Evolutionary conservation across 805 yeast species (phyloP).

Genomic region (Cyberlindnera maritima): DNA sequence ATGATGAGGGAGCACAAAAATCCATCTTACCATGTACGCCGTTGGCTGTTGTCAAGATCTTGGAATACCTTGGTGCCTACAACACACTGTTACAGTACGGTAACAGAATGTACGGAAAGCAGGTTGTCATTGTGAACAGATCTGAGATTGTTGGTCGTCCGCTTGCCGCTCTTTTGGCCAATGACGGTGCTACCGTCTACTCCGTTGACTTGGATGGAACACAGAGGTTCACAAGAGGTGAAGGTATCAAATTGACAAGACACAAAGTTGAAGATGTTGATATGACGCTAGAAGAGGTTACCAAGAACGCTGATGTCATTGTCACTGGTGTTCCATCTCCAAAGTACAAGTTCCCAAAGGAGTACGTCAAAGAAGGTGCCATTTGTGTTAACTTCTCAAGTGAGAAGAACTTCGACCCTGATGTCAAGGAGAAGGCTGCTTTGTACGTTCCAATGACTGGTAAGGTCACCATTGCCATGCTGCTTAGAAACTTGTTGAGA

Average conservation of each 20-base stretch:
- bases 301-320: conserved; percentile 80
- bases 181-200: conserved; percentile 95
- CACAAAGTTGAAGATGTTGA: conserved; percentile 73
- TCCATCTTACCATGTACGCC: conserved; percentile 97
- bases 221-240: conserved; percentile 93
- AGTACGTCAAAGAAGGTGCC: conserved; percentile 80
- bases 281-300: conserved; percentile 57
- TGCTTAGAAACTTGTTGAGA: conserved; percentile 83
- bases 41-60: conserved; percentile 86
- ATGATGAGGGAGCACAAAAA: conserved; percentile 62
- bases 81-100: conserved; percentile 82
- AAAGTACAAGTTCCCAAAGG: conserved; percentile 80
- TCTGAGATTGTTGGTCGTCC: conserved; percentile 98
- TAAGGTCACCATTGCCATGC: conserved; percentile 94
- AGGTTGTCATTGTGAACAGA: conserved; percentile 85
- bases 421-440: conserved; percentile 81
- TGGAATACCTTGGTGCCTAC: conserved; percentile 87
- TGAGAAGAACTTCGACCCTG: conserved; percentile 81
- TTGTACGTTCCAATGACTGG: conserved; percentile 95
- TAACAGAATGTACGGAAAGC: conserved; percentile 89
- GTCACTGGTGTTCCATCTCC: conserved; percentile 94
- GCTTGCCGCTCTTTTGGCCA: conserved; percentile 90
- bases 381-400: conserved; percentile 88
- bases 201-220: conserved; percentile 86
- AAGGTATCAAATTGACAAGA: conserved; percentile 74